A percentile compares a stretch with the other conserved stretches of the same genome.
phyloP scores from a whole-genome alignment of 2,329 filamentous ascomycete species.

The Lizonia empirigonia region DNA sequence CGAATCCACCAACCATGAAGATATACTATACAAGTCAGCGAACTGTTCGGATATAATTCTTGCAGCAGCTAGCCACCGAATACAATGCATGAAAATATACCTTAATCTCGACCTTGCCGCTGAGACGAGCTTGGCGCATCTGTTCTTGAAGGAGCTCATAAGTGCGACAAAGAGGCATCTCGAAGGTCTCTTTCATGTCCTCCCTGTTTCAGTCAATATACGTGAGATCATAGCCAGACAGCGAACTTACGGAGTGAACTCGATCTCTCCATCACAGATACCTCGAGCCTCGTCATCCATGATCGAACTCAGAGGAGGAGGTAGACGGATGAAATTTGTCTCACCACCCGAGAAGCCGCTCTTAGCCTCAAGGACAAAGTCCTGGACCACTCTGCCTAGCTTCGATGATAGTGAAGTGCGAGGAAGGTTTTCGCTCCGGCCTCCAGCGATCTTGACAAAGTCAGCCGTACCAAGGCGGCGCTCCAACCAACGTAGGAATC shows the following conservation, averaged over 20 bases:
- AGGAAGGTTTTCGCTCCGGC: slow-evolving; percentile 13
- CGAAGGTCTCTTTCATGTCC: slow-evolving; percentile 29
- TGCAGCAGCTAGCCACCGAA: too few relatives aligned
- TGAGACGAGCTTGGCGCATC: slow-evolving; percentile 4
- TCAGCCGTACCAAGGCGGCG: slow-evolving; percentile 23
- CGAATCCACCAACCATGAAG: slow-evolving; percentile 39
- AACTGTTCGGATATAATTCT: too few relatives aligned
- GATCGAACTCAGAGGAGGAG: slow-evolving; percentile 21
- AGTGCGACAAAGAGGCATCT: slow-evolving; percentile 10
- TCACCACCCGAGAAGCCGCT: slow-evolving; percentile 29
- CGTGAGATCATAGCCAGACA: too few relatives aligned
- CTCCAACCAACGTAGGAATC: slow-evolving; percentile 32
- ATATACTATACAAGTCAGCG: too few relatives aligned
- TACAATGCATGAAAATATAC: too few relatives aligned
- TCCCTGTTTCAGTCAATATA: slow-evolving; percentile 18
- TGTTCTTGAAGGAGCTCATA: slow-evolving; percentile 24
- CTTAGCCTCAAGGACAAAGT: slow-evolving; percentile 29
- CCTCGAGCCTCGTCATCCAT: slow-evolving; percentile 25
- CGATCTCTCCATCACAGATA: slow-evolving; percentile 33
- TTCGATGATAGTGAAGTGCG: slow-evolving; percentile 22
- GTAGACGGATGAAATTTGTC: slow-evolving; percentile 23
- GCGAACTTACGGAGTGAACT: slow-evolving; percentile 23
- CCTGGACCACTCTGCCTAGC: slow-evolving; percentile 24
- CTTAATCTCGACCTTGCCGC: slow-evolving; percentile 18
- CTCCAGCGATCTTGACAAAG: slow-evolving; percentile 28